A percentile compares a stretch with the other conserved stretches of the same genome.
Evolutionary conservation across 805 yeast species (phyloP).

Genomic region (Wickerhamiella dianesei): DNA sequence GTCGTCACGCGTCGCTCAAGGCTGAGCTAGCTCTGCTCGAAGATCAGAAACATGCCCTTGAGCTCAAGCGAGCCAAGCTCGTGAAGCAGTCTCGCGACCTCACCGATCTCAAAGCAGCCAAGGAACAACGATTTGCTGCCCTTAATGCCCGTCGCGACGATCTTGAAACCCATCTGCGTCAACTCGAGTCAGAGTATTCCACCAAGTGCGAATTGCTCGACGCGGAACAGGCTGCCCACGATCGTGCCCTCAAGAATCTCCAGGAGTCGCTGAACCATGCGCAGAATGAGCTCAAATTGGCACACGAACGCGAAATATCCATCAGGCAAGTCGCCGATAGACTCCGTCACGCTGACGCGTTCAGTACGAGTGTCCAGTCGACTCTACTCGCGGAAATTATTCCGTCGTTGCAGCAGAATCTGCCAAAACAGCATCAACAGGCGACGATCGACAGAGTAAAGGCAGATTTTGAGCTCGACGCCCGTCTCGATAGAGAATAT

Average conservation of each 20-base stretch:
- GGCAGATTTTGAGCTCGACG: slow-evolving; percentile 19
- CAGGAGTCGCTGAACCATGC: background rate
- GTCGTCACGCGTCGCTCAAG: slow-evolving; percentile 22
- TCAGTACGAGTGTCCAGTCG: slow-evolving; percentile 12
- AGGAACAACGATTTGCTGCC: background rate
- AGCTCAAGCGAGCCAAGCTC: slow-evolving; percentile 24
- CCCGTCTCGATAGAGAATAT: slow-evolving; percentile 25
- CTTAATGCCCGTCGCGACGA: background rate
- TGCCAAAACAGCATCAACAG: slow-evolving; percentile 11
- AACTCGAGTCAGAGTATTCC: background rate
- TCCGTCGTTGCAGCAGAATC: slow-evolving; percentile 8
- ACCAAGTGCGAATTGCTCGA: background rate
- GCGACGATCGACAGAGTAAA: slow-evolving; percentile 13
- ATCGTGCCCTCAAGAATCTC: slow-evolving; percentile 4
- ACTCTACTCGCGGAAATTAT: slow-evolving; percentile 12
- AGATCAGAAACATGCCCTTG: slow-evolving; percentile 26
- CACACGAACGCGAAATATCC: background rate
- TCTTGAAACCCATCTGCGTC: background rate
- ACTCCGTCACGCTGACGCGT: slow-evolving; percentile 9
- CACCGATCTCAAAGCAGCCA: slow-evolving; percentile 2
- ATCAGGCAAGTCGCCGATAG: slow-evolving; percentile 9
- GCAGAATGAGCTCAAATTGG: background rate
- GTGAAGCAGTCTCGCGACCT: slow-evolving; percentile 18
- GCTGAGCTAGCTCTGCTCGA: slow-evolving; percentile 27
- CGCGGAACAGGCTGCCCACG: background rate